A percentile compares a stretch with the other conserved stretches of the same genome.
These are phyloP conservation scores for Aureobasidium sp. DNA, from an alignment of 2,329 filamentous ascomycete genomes.

Conservation along the genomic window DNA sequence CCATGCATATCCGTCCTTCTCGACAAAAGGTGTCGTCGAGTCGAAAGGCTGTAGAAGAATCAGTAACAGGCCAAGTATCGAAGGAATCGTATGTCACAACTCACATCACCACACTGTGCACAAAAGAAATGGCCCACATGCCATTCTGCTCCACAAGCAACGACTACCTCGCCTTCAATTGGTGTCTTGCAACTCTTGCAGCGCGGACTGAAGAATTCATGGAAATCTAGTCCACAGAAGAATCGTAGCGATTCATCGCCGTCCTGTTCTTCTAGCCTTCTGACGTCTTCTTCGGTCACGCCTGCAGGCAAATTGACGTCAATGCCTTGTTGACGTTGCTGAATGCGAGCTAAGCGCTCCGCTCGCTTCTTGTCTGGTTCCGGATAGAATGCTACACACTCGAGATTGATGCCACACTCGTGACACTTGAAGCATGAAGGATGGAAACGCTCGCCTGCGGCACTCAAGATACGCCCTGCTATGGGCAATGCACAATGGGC, in stretches of 20 bases:
- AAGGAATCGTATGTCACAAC: constrained; percentile 16
- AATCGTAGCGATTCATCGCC: constrained; percentile 71
- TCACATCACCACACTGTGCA: constrained; percentile 83
- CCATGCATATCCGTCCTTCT: constrained; percentile 97
- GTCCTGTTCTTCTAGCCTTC: constrained; percentile 40
- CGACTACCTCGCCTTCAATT: constrained; percentile 89
- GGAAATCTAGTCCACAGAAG: constrained; percentile 98
- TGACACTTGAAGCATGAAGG: constrained; percentile 89
- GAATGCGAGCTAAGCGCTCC: constrained; percentile 68
- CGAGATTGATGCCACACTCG: constrained; percentile 77
- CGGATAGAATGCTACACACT: constrained; percentile 93
- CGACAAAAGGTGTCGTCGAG: constrained; percentile 70
- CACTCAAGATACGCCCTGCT: constrained; percentile 80
- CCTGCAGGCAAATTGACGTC: constrained; percentile 51
- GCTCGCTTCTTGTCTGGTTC: constrained; percentile 69
- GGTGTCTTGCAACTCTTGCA: constrained; percentile 96
- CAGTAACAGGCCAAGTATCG: constrained; percentile 9
- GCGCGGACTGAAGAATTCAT: constrained; percentile 84
- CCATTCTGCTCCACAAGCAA: constrained; percentile 92
- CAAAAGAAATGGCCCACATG: constrained; percentile 99
- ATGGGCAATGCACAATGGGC: constrained; percentile 80
- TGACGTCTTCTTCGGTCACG: constrained; percentile 50
- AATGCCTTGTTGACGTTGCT: constrained; percentile 47
- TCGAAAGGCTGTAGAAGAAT: constrained; percentile 46
- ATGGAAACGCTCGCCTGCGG: constrained; percentile 79